Percentiles rank a stretch among this genome's conserved stretches.
Evolutionary conservation across 2,329 filamentous ascomycete species (phyloP).

Genomic region (Fusarium phyllophilum): DNA sequence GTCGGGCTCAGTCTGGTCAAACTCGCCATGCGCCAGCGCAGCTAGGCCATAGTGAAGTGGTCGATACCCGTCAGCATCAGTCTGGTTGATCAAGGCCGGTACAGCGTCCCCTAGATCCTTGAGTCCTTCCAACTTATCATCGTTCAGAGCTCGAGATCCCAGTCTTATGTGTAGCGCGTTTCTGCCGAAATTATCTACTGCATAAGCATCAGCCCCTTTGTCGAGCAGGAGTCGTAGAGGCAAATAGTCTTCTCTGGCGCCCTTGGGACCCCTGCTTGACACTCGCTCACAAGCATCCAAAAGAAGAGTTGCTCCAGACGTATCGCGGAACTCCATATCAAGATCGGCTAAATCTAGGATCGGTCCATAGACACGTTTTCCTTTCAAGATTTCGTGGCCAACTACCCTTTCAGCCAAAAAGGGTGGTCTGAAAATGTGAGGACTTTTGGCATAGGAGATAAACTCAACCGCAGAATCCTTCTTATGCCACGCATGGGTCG

Average conservation of each 20-base stretch:
- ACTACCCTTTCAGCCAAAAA: constrained; percentile 5
- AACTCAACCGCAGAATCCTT: neutral
- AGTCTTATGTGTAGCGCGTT: constrained; percentile 27
- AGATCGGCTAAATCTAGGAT: constrained; percentile 19
- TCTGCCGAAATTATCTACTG: constrained; percentile 13
- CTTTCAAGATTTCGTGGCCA: constrained; percentile 18
- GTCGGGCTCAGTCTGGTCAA: neutral
- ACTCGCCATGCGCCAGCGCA: neutral
- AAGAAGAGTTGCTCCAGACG: constrained; percentile 18
- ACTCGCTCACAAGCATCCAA: constrained; percentile 16
- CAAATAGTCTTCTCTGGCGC: no score
- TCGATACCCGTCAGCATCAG: constrained; percentile 23
- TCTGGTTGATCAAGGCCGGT: constrained; percentile 14
- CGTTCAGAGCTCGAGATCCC: neutral
- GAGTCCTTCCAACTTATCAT: neutral
- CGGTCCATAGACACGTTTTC: neutral
- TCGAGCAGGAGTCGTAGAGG: constrained; percentile 10
- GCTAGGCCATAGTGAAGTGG: constrained; percentile 31
- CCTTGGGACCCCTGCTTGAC: neutral
- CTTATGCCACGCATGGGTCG: neutral
- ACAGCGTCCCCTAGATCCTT: neutral
- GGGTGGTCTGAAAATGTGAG: neutral
- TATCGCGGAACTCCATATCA: constrained; percentile 20
- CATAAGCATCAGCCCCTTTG: constrained; percentile 22
- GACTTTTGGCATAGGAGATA: neutral